Evolutionary conservation across 345 rosid species (phyloP).

Genomic region (Eucalyptus leucophloia): DNA sequence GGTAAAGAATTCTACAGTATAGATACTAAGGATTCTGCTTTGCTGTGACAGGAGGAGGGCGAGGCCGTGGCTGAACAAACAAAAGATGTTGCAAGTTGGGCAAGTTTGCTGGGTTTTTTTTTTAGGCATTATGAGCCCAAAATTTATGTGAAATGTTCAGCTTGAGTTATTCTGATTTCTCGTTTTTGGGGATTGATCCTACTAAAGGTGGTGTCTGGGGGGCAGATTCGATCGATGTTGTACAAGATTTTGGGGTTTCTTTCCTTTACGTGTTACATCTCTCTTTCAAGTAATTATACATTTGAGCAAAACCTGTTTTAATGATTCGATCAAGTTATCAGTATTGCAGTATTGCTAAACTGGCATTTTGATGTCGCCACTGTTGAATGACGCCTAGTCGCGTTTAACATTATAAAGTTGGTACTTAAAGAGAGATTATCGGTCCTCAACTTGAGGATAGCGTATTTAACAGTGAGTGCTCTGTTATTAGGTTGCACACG

Average conservation of each 20-base stretch:
- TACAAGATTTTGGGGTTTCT: neutral
- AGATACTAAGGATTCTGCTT: neutral
- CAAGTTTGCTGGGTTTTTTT: slow-evolving; percentile 3
- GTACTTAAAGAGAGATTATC: neutral
- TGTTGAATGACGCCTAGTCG: neutral
- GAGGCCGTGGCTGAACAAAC: slow-evolving; percentile 36
- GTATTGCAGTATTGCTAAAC: neutral
- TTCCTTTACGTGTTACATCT: neutral
- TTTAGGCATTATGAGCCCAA: slow-evolving; percentile 19
- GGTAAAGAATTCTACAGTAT: neutral
- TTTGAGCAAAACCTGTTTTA: neutral
- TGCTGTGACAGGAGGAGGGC: slow-evolving; percentile 36
- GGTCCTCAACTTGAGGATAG: neutral
- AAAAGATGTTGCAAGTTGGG: neutral
- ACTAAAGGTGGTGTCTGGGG: neutral
- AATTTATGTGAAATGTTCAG: neutral
- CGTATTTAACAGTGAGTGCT: neutral
- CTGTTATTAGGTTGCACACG: neutral
- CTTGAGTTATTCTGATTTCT: neutral
- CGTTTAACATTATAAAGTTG: neutral
- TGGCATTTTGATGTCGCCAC: neutral
- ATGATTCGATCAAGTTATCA: neutral
- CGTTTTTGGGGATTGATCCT: neutral
- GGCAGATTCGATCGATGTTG: neutral
- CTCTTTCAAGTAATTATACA: neutral